A percentile compares a stretch with the other conserved stretches of the same genome.
Conservation (phyloP, 345 rosid genomes). For the Eucalyptus curtisii region DNA sequence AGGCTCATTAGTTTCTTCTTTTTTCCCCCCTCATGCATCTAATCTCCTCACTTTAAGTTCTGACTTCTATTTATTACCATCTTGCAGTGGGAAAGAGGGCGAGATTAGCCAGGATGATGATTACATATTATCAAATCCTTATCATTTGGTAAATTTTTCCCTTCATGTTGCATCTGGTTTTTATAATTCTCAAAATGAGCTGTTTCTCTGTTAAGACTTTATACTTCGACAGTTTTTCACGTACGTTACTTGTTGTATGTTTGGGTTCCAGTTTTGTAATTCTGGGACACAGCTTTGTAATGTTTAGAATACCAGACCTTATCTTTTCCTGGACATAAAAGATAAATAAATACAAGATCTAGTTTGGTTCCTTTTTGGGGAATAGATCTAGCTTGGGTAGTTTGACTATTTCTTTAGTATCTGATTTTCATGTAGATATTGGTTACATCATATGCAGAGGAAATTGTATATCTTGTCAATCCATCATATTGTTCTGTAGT, state of each 20-base stretch:
- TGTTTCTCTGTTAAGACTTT: neutral
- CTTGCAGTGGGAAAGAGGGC: constrained; percentile 67
- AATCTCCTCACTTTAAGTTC: neutral
- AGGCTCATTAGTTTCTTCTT: neutral
- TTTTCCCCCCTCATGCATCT: neutral
- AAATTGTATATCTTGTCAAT: neutral
- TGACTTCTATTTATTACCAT: neutral
- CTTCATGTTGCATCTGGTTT: neutral
- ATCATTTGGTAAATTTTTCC: constrained; percentile 66
- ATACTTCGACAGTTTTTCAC: neutral
- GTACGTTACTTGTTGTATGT: neutral
- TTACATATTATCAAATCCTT: constrained; percentile 84
- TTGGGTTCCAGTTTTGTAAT: neutral
- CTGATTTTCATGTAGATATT: neutral
- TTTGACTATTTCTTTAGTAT: neutral
- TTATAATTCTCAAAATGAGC: neutral
- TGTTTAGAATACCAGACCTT: neutral
- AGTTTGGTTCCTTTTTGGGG: neutral
- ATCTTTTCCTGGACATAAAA: neutral
- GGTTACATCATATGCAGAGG: neutral
- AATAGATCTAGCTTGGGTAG: neutral
- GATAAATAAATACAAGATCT: neutral
- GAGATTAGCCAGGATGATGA: constrained; percentile 76
- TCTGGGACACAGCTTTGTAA: neutral
- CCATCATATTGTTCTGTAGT: neutral